Conservation (phyloP, 2,329 filamentous ascomycete genomes). For the Pseudogymnoascus sp. region DNA sequence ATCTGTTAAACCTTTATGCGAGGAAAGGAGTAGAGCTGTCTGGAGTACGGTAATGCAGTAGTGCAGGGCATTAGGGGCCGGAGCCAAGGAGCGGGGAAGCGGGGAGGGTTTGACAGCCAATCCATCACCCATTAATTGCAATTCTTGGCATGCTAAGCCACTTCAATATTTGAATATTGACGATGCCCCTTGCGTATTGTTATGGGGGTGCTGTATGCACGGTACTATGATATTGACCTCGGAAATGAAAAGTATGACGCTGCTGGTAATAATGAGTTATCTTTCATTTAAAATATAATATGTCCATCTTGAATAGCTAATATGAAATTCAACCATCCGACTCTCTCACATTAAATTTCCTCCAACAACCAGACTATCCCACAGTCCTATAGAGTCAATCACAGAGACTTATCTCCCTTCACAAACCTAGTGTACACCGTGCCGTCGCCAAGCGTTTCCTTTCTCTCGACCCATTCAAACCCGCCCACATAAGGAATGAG, state of each 20-base stretch:
- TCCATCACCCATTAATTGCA: too few relatives aligned
- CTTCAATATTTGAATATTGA: neutral
- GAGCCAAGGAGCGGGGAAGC: neutral
- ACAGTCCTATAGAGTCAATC: neutral
- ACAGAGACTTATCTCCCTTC: slow-evolving; percentile 13
- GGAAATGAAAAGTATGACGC: neutral
- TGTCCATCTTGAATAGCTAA: neutral
- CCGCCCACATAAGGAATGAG: slow-evolving; percentile 17
- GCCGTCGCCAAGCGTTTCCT: slow-evolving; percentile 20
- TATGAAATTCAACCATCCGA: neutral
- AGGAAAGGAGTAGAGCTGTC: neutral
- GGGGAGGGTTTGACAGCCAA: neutral
- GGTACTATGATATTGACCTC: neutral
- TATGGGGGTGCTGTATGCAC: neutral
- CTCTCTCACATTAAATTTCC: neutral
- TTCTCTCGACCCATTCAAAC: slow-evolving; percentile 16
- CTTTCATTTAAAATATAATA: neutral
- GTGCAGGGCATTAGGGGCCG: neutral
- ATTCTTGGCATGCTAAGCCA: neutral
- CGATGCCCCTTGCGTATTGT: neutral
- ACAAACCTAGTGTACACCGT: slow-evolving; percentile 22
- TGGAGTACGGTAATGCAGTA: neutral
- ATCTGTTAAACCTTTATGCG: neutral
- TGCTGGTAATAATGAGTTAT: neutral
- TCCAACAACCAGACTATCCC: neutral